phyloP scores from a whole-genome alignment of 2,329 filamentous ascomycete genomes.

The Sporothrix curviconia region DNA sequence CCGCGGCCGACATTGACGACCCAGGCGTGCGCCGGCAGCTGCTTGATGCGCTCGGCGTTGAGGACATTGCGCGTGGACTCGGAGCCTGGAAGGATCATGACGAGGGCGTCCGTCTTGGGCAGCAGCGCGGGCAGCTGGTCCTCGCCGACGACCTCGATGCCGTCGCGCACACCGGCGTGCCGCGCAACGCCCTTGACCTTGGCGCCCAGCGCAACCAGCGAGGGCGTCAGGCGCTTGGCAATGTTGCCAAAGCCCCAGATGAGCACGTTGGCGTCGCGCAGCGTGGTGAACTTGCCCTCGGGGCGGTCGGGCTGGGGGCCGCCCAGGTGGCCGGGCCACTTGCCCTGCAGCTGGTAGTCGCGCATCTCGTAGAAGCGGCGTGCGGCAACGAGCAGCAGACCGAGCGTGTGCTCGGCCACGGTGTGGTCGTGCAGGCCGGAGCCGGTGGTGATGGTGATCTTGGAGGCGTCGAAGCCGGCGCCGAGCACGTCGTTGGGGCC shows the following conservation, averaged over 20 bases:
- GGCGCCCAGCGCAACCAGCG: slow-evolving; percentile 42
- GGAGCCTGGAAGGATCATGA: slow-evolving; percentile 42
- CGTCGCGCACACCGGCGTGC: slow-evolving; percentile 46
- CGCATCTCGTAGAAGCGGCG: slow-evolving; percentile 39
- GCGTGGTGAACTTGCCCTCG: slow-evolving; percentile 36
- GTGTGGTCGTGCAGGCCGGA: slow-evolving; percentile 42
- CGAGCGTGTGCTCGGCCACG: slow-evolving; percentile 43
- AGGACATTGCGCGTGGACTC: slow-evolving; percentile 34
- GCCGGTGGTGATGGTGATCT: slow-evolving; percentile 36
- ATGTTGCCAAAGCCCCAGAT: slow-evolving; percentile 47
- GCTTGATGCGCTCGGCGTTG: slow-evolving; percentile 32
- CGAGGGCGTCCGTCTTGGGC: slow-evolving; percentile 38
- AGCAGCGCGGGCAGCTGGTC: slow-evolving; percentile 34
- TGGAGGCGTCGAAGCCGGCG: slow-evolving; percentile 37
- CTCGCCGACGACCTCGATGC: slow-evolving; percentile 37
- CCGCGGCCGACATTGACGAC: slow-evolving; percentile 44
- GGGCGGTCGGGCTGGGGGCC: slow-evolving; percentile 33
- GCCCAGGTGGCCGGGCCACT: slow-evolving; percentile 41
- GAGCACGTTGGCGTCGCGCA: slow-evolving; percentile 37
- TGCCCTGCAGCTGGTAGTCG: slow-evolving; percentile 37
- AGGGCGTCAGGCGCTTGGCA: slow-evolving; percentile 37
- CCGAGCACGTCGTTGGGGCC: slow-evolving; percentile 44
- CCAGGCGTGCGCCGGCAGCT: slow-evolving; percentile 34
- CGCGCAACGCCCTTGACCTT: slow-evolving; percentile 54
- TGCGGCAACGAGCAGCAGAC: slow-evolving; percentile 33